Percentiles rank a stretch among this genome's conserved stretches.
Evolutionary conservation across 192 early-diverging fungal species (phyloP).

Genomic region (Coemansia sp.): DNA sequence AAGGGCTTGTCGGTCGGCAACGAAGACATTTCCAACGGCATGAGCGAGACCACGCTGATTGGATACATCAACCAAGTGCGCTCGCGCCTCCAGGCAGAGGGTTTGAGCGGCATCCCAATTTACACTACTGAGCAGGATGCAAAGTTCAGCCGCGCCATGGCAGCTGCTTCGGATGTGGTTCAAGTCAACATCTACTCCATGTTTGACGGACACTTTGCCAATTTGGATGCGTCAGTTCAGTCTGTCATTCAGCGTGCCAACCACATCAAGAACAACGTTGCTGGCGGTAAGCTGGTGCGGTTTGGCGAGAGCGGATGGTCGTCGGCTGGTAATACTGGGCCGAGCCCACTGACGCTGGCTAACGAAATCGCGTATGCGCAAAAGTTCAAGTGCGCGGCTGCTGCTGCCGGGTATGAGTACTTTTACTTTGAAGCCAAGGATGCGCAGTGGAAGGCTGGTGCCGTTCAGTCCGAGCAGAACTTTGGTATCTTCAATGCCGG

Average conservation of each 20-base stretch:
- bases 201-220: constrained; percentile 36
- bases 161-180: constrained; percentile 36
- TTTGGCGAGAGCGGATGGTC: constrained; percentile 54
- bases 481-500: constrained; percentile 40
- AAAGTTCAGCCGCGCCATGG: constrained; percentile 30
- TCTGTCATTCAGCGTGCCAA: constrained; percentile 46
- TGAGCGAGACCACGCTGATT: constrained; percentile 41
- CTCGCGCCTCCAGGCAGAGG: constrained; percentile 39
- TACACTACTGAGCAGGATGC: constrained; percentile 52
- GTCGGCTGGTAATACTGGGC: constrained; percentile 38
- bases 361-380: constrained; percentile 35
- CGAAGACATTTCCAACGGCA: constrained; percentile 45
- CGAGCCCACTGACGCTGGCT: constrained; percentile 32
- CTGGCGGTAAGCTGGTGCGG: constrained; percentile 38
- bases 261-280: constrained; percentile 24
- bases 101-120: constrained; percentile 46
- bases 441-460: constrained; percentile 43
- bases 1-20: constrained; percentile 54
- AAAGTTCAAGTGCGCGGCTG: constrained; percentile 44
- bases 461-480: constrained; percentile 33
- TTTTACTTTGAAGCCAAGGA: constrained; percentile 59
- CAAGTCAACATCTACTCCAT: constrained; percentile 55
- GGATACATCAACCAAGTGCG: constrained; percentile 51
- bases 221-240: constrained; percentile 32
- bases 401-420: constrained; percentile 27